Base-by-base conservation (phyloP, 441 rosid species). In the Adansonia gregorii region DNA sequence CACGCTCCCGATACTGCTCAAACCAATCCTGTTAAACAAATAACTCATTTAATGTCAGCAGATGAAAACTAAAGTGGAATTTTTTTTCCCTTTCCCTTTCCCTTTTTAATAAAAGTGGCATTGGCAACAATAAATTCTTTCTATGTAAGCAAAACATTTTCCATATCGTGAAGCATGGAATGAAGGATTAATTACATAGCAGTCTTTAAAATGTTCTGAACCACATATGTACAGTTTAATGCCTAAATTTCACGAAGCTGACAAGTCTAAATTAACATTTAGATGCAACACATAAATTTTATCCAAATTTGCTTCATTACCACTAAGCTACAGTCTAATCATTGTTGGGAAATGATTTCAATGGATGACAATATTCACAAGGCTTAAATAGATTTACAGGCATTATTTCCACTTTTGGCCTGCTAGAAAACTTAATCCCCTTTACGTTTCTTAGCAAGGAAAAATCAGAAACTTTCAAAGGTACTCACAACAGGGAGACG, bases 1-100 rank as follows among this genome's bases (percentile, higher is more conserved):
- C 90, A 63, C 89, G 89, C 70, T 90, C 93, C 72, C 92, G 88
- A 73, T 90, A 92, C 78, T 86, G 90, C 81, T 90, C 97, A 85
- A 89, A 90, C 97, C 97, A 92, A 76, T 89, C 94, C 97, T 92
- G 89, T 74, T 66, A 48, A 75, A 64, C 54, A 77, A 63, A 82
- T 8, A 82, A 75, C 27, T 68, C 56, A 79, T 49, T 78, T 67
- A 77, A 73, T 11, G 70, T 77, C 81, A 83, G 71, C 48, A 52
- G 5, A 46, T 46, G 31, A 45, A 43, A 59, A 27, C 54, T 14
- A 20, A 54, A 9, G 5, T 27, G 24, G 58, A 43, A 46, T 14
- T 20, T 20, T 60, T 74, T 58, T 46, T 68, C 14, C 20, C 24
- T 48, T 58, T 46, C 77, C 14, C 20, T 49, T 48, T 22, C 7